Evolutionary conservation across 2,329 filamentous ascomycete genomes (phyloP), one percentile per base, ranked within the genome.

Genomic region (Ceratocystis alfenasii): DNA sequence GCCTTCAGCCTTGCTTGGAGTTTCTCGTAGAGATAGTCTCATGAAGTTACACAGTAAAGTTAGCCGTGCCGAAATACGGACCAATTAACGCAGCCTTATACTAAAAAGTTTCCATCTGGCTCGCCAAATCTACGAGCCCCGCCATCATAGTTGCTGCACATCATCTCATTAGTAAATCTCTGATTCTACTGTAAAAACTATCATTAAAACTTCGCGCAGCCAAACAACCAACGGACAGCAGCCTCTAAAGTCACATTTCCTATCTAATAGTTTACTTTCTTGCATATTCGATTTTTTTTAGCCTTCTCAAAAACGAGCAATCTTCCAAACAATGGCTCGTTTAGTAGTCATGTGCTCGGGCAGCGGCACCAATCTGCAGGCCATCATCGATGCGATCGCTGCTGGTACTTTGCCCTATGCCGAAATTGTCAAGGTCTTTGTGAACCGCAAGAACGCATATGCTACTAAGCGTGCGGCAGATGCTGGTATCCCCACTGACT

Each of bases 341-440:
- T 80, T 89, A 70, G 80, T 86, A 64, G 83, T 89, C 70, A 82
- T 90, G 72, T 87, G 87, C 74, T 88, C 85, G 62, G 87, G 89
- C 74, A 86, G 82, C 70, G 89, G 89, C 70, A 85, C 86, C 48
- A 93, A 93, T 74, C 83, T 92, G 22, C 88, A 93, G 78, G 88
- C 88, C 66, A 80, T 95, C 63, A 78, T 83, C 57, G 78, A 83
- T 69, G 78, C 76, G 55, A 73, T 78, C 30, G 71, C 75, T 5
- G 70, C 73, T 3, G 77, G 74, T 2, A 69, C 70, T 41, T 78
- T 82, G 25, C 72, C 73, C 5, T 70, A 75, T 57, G 76, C 77
- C 65, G 71, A 73, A 28, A 81, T 84, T 68, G 72, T 77, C 67
- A 75, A 74, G 53, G 75, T 83, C 44, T 73, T 79, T 20, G 77